Percentiles rank a stretch among this genome's conserved stretches.
Conservation (phyloP, 1,284 basidiomycete species). For the Cutaneotrichosporon sp. region DNA sequence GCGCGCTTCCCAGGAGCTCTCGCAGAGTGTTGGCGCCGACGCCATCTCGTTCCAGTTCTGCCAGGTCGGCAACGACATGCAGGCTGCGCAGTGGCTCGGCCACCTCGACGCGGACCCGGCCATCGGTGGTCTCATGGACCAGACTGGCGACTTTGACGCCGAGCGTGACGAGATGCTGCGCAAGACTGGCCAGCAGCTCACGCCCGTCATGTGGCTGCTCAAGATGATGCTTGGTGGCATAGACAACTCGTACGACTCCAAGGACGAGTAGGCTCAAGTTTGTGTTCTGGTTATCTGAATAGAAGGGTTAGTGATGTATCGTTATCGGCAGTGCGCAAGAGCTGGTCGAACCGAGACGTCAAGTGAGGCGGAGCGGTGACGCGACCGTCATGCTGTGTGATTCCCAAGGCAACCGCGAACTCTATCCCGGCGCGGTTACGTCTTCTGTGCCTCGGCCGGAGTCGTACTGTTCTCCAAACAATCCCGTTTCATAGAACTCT, state of each 20-base stretch:
- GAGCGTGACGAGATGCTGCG: slow-evolving; percentile 22
- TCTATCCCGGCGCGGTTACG: no score
- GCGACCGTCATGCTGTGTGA: no score
- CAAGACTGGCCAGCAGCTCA: slow-evolving; percentile 22
- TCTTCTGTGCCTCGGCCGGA: no score
- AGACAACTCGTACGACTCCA: slow-evolving; percentile 24
- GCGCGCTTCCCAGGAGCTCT: slow-evolving; percentile 18
- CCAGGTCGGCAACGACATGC: slow-evolving; percentile 24
- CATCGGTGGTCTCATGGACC: slow-evolving; percentile 22
- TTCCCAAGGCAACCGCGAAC: no score
- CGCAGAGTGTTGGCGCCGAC: slow-evolving; percentile 15
- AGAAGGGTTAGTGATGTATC: background rate
- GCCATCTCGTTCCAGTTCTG: slow-evolving; percentile 24
- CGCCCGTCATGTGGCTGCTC: slow-evolving; percentile 24
- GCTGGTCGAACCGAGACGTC: no score
- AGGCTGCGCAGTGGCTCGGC: slow-evolving; percentile 17
- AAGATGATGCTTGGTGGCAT: slow-evolving; percentile 27
- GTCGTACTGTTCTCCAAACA: no score
- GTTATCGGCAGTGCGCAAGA: slow-evolving; percentile 4
- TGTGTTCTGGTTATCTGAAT: background rate
- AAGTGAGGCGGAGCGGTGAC: no score
- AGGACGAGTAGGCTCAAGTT: slow-evolving; percentile 14
- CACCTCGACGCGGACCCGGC: slow-evolving; percentile 18
- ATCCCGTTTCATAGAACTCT: no score
- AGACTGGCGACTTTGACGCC: slow-evolving; percentile 20